A percentile compares a stretch with the other conserved stretches of the same genome.
Evolutionary conservation across 805 yeast species (phyloP).

Genomic region (Metschnikowia gruessii): DNA sequence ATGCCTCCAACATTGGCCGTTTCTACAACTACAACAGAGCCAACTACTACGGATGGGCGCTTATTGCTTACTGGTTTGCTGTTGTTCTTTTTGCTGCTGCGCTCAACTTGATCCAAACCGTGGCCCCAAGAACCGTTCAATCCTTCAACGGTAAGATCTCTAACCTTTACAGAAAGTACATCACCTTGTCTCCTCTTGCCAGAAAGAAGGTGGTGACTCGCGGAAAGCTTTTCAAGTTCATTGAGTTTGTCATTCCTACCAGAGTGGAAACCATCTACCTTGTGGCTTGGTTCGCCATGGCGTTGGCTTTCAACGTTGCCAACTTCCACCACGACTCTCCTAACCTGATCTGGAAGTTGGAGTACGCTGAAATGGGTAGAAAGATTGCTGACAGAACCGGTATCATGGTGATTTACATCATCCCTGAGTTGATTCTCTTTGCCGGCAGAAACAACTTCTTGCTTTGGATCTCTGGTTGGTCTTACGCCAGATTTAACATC

Average conservation of each 20-base stretch:
- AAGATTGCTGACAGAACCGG: slow-evolving; percentile 55
- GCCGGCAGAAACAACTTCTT: slow-evolving; percentile 75
- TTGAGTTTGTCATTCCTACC: slow-evolving; percentile 32
- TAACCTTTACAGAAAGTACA: slow-evolving; percentile 25
- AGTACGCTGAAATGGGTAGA: slow-evolving; percentile 11
- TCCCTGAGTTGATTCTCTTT: slow-evolving; percentile 55
- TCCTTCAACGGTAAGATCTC: slow-evolving; percentile 30
- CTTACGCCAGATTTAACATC: slow-evolving; percentile 56
- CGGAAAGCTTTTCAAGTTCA: slow-evolving; percentile 10
- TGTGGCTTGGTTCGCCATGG: slow-evolving; percentile 20
- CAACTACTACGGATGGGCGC: slow-evolving; percentile 34
- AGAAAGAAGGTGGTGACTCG: slow-evolving; percentile 14
- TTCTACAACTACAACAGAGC: slow-evolving; percentile 42
- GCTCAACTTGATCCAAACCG: slow-evolving; percentile 35
- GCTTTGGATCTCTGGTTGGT: slow-evolving; percentile 58
- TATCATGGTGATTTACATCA: slow-evolving; percentile 45
- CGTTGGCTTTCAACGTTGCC: slow-evolving; percentile 15
- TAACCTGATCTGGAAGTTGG: slow-evolving; percentile 10
- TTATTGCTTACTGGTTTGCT: slow-evolving; percentile 48
- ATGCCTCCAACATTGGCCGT: slow-evolving; percentile 29
- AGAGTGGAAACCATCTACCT: slow-evolving; percentile 24
- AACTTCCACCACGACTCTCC: slow-evolving; percentile 11
- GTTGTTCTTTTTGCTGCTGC: slow-evolving; percentile 43
- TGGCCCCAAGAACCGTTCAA: slow-evolving; percentile 38
- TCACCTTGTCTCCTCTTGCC: slow-evolving; percentile 30